Conservation (phyloP, 1,139 yeast species). For the Saccharomyces pastorianus region DNA sequence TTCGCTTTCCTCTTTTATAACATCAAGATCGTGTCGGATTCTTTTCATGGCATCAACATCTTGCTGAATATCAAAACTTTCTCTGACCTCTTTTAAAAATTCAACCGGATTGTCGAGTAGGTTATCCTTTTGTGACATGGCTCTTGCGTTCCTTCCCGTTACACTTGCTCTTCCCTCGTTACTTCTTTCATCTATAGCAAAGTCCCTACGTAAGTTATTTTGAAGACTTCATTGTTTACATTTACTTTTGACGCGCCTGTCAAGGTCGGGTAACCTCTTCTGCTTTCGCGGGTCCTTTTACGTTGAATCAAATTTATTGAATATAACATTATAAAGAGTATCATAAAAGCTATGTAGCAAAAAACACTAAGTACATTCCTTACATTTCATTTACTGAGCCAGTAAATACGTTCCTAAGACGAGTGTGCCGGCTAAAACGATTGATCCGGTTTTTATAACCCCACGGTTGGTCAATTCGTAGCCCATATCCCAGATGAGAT, state of each 20-base stretch:
- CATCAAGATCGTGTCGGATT: conserved; percentile 13
- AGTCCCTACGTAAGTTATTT: neutral
- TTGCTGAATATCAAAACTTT: conserved; percentile 20
- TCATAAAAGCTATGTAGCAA: neutral
- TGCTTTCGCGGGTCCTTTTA: no score
- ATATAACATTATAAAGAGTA: neutral
- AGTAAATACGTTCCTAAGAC: conserved; percentile 48
- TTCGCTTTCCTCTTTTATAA: conserved; percentile 9
- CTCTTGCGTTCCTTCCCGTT: neutral
- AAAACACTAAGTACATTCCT: neutral
- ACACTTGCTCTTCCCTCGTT: neutral
- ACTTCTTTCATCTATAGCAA: neutral
- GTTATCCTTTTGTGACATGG: conserved; percentile 19
- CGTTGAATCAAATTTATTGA: neutral
- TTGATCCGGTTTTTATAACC: conserved; percentile 81
- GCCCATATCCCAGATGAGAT: conserved; percentile 85
- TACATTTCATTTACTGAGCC: neutral
- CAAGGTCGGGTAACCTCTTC: neutral
- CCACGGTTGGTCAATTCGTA: conserved; percentile 66
- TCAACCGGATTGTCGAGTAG: conserved; percentile 19
- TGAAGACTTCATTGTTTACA: neutral
- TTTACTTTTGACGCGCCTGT: neutral
- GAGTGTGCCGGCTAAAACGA: conserved; percentile 63
- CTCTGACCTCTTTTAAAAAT: conserved; percentile 21
- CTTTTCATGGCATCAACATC: conserved; percentile 15